phyloP scores from a whole-genome alignment of 202 grass and related monocot genomes.

The Setaria italica region DNA sequence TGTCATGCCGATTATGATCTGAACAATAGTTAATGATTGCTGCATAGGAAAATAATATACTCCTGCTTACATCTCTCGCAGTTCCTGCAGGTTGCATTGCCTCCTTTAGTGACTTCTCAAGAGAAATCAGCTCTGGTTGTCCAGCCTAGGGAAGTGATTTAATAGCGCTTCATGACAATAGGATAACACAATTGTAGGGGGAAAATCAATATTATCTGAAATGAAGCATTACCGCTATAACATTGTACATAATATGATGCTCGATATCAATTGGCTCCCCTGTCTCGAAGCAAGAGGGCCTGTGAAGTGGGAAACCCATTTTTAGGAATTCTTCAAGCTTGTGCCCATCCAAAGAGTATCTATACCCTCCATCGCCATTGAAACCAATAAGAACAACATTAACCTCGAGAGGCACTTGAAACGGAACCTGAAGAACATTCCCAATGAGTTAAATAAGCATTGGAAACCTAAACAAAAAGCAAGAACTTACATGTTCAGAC shows the following conservation, averaged over 20 bases:
- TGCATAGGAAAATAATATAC: constrained; percentile 43
- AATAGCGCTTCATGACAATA: constrained; percentile 29
- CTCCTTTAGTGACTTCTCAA: constrained; percentile 93
- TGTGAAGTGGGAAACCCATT: constrained; percentile 85
- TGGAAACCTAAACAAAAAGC: constrained; percentile 16
- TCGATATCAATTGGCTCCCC: constrained; percentile 97
- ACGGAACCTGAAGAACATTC: constrained; percentile 82
- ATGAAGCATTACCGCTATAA: constrained; percentile 71
- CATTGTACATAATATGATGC: constrained; percentile 96
- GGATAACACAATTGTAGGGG: constrained; percentile 21
- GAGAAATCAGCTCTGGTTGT: constrained; percentile 92
- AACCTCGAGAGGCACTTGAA: constrained; percentile 98
- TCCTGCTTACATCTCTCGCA: constrained; percentile 72
- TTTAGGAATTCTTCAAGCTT: constrained; percentile 92
- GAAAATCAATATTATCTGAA: constrained; percentile 28
- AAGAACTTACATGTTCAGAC: not conserved
- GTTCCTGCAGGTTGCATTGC: constrained; percentile 84
- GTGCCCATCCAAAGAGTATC: constrained; percentile 79
- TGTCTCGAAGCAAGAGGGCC: constrained; percentile 93
- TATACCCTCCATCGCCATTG: constrained; percentile 90
- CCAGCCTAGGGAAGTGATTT: constrained; percentile 71
- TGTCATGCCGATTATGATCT: constrained; percentile 21
- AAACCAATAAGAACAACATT: constrained; percentile 97
- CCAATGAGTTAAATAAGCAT: constrained; percentile 28
- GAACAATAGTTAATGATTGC: constrained; percentile 26